Conservation (phyloP, 768 basidiomycete species). For the Scleroderma citrinum region DNA sequence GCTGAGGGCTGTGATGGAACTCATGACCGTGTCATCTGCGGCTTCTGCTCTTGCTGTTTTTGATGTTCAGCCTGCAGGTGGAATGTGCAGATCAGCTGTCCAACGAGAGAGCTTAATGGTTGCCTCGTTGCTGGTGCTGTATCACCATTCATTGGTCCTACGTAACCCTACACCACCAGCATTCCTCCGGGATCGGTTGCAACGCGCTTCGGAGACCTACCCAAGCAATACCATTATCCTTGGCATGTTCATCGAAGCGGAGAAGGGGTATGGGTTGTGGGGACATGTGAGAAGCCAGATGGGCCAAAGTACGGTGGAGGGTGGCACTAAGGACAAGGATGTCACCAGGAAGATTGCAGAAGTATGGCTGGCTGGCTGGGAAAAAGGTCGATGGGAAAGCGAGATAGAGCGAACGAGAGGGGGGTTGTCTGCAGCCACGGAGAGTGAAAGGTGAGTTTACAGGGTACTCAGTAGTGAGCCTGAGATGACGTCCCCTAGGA, state of each 20-base stretch:
- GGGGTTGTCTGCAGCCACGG: conserved; percentile 55
- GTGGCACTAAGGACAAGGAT: conserved; percentile 42
- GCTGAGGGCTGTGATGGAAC: conserved; percentile 57
- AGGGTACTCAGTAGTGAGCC: not conserved
- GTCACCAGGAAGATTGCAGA: conserved; percentile 57
- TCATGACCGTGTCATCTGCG: conserved; percentile 43
- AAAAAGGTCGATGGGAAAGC: conserved; percentile 60
- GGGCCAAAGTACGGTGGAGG: conserved; percentile 36
- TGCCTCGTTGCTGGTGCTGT: conserved; percentile 52
- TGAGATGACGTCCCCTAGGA: conserved; percentile 37
- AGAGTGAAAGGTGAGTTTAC: conserved; percentile 55
- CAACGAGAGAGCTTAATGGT: conserved; percentile 49
- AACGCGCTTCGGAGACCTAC: conserved; percentile 49
- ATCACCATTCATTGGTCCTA: conserved; percentile 50
- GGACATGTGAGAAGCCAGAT: conserved; percentile 57
- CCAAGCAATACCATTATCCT: conserved; percentile 68
- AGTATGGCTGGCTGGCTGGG: conserved; percentile 80
- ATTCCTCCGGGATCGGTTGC: conserved; percentile 51
- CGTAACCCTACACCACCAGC: conserved; percentile 53
- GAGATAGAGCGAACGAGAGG: conserved; percentile 68
- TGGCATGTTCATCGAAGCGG: conserved; percentile 69
- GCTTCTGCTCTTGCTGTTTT: conserved; percentile 36
- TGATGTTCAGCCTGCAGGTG: conserved; percentile 22
- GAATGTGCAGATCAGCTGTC: conserved; percentile 5
- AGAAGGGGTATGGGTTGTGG: conserved; percentile 77